A percentile compares a stretch with the other conserved stretches of the same genome.
phyloP scores from a whole-genome alignment of 768 basidiomycete genomes.

The Goffeauzyma gilvescens region DNA sequence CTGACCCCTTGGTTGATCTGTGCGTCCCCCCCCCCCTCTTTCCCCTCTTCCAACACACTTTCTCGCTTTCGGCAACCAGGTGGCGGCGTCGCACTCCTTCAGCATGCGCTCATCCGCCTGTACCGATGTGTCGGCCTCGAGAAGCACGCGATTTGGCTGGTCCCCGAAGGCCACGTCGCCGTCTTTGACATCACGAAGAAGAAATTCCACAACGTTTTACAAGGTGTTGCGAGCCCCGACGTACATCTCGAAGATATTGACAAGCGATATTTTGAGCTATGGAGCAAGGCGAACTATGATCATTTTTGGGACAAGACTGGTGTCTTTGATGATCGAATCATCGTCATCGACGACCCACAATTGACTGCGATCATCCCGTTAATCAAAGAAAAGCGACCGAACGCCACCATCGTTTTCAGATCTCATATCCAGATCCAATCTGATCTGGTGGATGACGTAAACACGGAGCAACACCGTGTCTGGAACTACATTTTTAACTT shows the following conservation, averaged over 20 bases:
- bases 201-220: conserved; percentile 39
- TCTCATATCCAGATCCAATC: conserved; percentile 74
- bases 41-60: too few relatives aligned
- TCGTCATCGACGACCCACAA: conserved; percentile 52
- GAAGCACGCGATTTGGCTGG: conserved; percentile 12
- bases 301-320: conserved; percentile 65
- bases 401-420: conserved; percentile 74
- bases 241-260: conserved; percentile 59
- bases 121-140: conserved; percentile 34
- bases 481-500: conserved; percentile 93
- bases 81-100: conserved; percentile 95
- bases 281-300: conserved; percentile 61
- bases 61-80: conserved; percentile 10
- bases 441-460: conserved; percentile 61
- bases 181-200: conserved; percentile 67
- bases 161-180: conserved; percentile 39
- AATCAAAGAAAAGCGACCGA: conserved; percentile 65
- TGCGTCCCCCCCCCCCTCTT: too few relatives aligned
- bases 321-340: conserved; percentile 40
- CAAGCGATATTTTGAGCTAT: conserved; percentile 47
- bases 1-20: too few relatives aligned
- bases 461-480: conserved; percentile 72
- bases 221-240: conserved; percentile 68
- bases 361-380: conserved; percentile 82
- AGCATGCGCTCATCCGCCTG: conserved; percentile 80